Evolutionary conservation across 2,329 filamentous ascomycete species (phyloP).

Genomic region (Cercospora zeae-maydis): DNA sequence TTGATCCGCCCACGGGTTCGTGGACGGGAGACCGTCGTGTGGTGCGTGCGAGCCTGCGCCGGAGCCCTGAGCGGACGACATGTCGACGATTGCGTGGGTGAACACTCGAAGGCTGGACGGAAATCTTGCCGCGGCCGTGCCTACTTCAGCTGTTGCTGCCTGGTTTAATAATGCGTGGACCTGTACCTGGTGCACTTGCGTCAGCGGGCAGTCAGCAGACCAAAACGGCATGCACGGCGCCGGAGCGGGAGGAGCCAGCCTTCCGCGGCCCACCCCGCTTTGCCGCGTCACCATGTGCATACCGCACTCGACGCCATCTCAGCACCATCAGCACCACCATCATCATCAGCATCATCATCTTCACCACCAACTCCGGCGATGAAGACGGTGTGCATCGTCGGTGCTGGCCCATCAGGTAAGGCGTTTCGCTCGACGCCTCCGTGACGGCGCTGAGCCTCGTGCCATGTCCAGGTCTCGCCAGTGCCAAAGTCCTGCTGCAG

Average conservation of each 20-base stretch:
- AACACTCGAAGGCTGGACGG: no score
- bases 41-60: constrained; percentile 11
- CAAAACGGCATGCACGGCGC: no score
- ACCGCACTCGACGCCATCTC: no score
- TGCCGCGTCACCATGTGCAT: no score
- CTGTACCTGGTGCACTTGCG: not conserved
- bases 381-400: constrained; percentile 41
- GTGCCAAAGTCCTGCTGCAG: constrained; percentile 63
- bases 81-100: not conserved
- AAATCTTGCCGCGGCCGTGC: no score
- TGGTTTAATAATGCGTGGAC: not conserved
- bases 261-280: no score
- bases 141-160: no score
- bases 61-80: constrained; percentile 20
- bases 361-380: no score
- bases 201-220: not conserved
- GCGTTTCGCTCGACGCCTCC: not conserved
- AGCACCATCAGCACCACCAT: no score
- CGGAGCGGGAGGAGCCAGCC: no score
- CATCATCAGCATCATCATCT: no score
- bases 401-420: constrained; percentile 41
- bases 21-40: constrained; percentile 14
- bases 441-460: not conserved
- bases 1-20: constrained; percentile 24
- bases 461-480: constrained; percentile 38